Percentiles rank a stretch among this genome's conserved stretches.
phyloP scores from a whole-genome alignment of 2,329 filamentous ascomycete genomes.

The Dryadomyces quercivorus region DNA sequence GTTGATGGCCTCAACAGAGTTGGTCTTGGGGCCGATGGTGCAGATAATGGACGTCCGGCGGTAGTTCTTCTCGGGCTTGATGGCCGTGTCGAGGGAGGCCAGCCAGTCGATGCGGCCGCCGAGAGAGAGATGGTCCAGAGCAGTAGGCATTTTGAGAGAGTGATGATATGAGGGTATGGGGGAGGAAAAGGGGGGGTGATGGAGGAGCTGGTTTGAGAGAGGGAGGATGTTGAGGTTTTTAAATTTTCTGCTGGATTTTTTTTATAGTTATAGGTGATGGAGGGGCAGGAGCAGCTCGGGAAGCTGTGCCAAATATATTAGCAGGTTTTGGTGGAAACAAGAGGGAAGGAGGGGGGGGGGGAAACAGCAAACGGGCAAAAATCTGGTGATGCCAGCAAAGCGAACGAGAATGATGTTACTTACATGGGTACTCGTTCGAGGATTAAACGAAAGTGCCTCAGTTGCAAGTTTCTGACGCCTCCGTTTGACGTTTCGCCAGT shows the following conservation, averaged over 20 bases:
- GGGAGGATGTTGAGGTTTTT: neutral
- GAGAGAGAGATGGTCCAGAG: slow-evolving; percentile 76
- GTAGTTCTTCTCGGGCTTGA: slow-evolving; percentile 76
- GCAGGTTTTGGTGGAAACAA: neutral
- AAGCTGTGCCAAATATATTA: neutral
- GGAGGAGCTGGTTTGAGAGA: too few species aligned
- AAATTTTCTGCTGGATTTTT: neutral
- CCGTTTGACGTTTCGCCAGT: neutral
- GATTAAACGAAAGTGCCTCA: slow-evolving; percentile 1
- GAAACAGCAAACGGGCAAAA: neutral
- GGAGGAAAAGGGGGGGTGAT: too few species aligned
- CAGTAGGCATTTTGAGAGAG: slow-evolving; percentile 40
- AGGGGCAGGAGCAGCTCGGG: neutral
- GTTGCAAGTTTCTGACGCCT: neutral
- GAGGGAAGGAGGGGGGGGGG: neutral
- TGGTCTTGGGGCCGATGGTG: slow-evolving; percentile 98
- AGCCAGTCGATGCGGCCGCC: slow-evolving; percentile 59
- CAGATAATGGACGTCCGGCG: slow-evolving; percentile 97
- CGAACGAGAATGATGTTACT: neutral
- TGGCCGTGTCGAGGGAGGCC: slow-evolving; percentile 72
- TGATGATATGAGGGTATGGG: neutral
- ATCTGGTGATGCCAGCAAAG: neutral
- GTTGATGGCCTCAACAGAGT: slow-evolving; percentile 95
- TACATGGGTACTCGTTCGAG: neutral
- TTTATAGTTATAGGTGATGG: neutral